Conservation (phyloP, 768 basidiomycete species). For the Podaxis pistillaris region DNA sequence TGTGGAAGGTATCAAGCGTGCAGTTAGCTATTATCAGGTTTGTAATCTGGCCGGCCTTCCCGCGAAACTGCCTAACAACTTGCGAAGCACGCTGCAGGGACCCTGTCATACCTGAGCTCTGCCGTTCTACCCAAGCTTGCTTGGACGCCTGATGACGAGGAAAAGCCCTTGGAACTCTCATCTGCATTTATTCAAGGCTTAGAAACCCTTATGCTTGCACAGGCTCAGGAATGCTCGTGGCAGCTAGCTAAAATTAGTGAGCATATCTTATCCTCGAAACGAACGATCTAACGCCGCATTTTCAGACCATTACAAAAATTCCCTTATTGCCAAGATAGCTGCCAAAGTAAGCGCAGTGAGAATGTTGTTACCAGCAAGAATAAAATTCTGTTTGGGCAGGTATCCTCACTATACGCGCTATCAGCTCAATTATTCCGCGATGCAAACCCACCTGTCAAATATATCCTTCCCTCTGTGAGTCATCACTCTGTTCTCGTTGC, state of each 20-base stretch:
- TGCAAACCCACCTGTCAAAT: conserved; percentile 41
- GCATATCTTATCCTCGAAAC: conserved; percentile 17
- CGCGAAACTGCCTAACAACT: conserved; percentile 7
- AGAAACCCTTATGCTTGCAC: conserved; percentile 81
- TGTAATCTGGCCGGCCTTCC: conserved; percentile 29
- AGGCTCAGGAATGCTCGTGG: conserved; percentile 98
- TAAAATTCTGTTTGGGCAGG: conserved; percentile 20
- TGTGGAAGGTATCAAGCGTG: conserved; percentile 82
- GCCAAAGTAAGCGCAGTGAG: conserved; percentile 47
- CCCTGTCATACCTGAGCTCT: conserved; percentile 57
- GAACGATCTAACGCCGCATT: conserved; percentile 10
- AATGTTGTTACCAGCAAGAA: neutral
- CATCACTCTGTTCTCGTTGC: neutral
- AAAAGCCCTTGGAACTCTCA: conserved; percentile 67
- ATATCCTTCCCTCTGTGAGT: conserved; percentile 55
- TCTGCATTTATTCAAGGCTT: conserved; percentile 57
- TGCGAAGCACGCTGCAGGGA: conserved; percentile 65
- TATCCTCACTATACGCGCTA: conserved; percentile 9
- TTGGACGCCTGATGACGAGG: conserved; percentile 46
- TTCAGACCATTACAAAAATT: conserved; percentile 72
- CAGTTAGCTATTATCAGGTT: conserved; percentile 74
- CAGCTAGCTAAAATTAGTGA: conserved; percentile 84
- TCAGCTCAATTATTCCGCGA: conserved; percentile 35
- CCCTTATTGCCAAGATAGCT: conserved; percentile 79
- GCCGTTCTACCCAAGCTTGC: conserved; percentile 52